Evolutionary conservation across 176 grass and related monocot species (phyloP), one percentile per base, ranked within the genome.

Genomic region (Luzula sylvatica): DNA sequence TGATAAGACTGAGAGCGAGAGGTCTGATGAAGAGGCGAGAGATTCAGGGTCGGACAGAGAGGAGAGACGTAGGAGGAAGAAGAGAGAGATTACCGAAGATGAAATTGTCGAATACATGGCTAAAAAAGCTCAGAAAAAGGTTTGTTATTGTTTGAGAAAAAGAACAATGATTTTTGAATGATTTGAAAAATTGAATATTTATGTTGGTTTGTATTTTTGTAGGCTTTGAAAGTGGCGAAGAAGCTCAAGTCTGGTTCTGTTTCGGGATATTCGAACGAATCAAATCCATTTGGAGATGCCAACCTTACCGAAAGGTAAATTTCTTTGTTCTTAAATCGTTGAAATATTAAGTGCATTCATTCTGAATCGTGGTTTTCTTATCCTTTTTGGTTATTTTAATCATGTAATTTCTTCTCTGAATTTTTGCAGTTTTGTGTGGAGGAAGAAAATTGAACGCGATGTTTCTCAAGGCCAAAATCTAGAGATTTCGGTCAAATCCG

Each of bases 381-480:
- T 49, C 3, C 1, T n/a, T 11, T 72, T 15, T 4, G 20, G 17
- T 67, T 67, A 53, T 40, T 52, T 53, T 20, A 68, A 49, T 56
- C 30, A 50, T 62, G 13, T 58, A 16, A 30, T 19, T 15, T 70
- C 16, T n/a, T 72, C 13, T 67, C 54, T 11, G 42, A 63, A 20
- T 25, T 1, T 32, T 75, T 64, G 30, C 71, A 90, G 92, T 0
- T 96, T 90, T 82, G 85, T 96, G 35, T 96, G 92, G 92, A 78
- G 77, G 69, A 96, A 96, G 68, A 96, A 96, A 74, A 96, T 89
- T 74, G 92, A 96, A 68, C 70, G 68, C 20, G 81, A 88, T 86
- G 65, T 96, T 26, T 25, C 64, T 64, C 81, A 88, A 76, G 92
- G 92, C 50, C 74, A 76, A 69, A 75, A 65, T 51, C 44, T 81